Base-by-base conservation (phyloP, 768 basidiomycete genomes). In the Boletus insuetus region DNA sequence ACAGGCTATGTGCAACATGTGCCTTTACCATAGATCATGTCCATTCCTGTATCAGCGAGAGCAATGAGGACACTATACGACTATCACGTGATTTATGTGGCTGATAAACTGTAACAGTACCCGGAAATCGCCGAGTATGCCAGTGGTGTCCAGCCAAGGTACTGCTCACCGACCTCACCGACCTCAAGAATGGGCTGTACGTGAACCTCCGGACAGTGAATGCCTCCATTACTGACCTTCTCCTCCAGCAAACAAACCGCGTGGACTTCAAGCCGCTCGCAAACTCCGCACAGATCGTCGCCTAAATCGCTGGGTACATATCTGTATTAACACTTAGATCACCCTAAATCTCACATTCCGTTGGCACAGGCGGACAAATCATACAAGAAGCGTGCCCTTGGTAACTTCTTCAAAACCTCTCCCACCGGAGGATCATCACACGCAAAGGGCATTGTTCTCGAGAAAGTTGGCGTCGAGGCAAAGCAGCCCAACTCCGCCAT, bases 401-500 rank as follows among this genome's bases (percentile, higher is more conserved):
- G 97, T 58, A 99, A 98, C 80, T 86, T 97, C 73, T 99, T 95
- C 89, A 97, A 96, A 82, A 98, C 97, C 70, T 98, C 96, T 32
- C 97, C 97, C 45, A 98, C 97, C 58, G 97, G 94, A 79, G 97
- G 97, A 63, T 95, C 94, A 54, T 98, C 97, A 64, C 97, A 99
- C 76, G 97, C 97, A 64, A 99, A 99, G 82, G 97, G 97, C 64
- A 99, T 99, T 71, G 97, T 99, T 56, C 87, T 99, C 58, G 97
- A 99, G 80, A 99, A 99, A 82, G 94, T 99, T 69, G 97, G 97
- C 73, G 96, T 99, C 61, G 97, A 99, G 81, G 96, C 97, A 73
- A 99, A 99, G 79, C 97, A 99, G 77, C 97, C 97, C 79, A 99
- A 99, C 85, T 99, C 97, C 73, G 97, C 97, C 74, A 98, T 99